These are phyloP conservation scores for Trichocladium antarcticum DNA, from an alignment of 495 filamentous ascomycete species.

Conservation along the genomic window DNA sequence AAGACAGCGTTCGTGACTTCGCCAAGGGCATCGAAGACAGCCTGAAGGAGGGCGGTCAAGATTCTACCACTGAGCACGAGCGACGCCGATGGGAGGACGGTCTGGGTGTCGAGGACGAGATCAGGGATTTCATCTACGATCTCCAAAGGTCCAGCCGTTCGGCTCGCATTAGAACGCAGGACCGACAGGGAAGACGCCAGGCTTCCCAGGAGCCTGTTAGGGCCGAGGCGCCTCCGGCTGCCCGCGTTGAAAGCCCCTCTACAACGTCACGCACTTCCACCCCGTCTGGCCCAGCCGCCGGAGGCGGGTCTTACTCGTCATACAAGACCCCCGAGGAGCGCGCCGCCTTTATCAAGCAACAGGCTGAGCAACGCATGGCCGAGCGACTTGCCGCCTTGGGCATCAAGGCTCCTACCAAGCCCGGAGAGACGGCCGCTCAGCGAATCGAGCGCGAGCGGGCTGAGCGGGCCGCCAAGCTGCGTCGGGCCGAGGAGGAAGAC, in stretches of 20 bases:
- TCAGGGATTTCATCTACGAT: constrained; percentile 96
- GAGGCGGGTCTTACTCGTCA: constrained; percentile 54
- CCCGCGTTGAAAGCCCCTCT: constrained; percentile 31
- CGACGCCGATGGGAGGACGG: constrained; percentile 91
- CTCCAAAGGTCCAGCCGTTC: constrained; percentile 74
- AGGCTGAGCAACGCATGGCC: constrained; percentile 95
- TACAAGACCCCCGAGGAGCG: constrained; percentile 86
- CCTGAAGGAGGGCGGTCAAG: constrained; percentile 68
- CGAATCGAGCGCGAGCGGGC: constrained; percentile 77
- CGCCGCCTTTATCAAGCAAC: constrained; percentile 91
- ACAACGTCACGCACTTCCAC: constrained; percentile 36
- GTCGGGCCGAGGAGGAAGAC: constrained; percentile 91
- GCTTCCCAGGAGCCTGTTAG: constrained; percentile 36
- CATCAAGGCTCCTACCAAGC: constrained; percentile 63
- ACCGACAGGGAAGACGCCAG: constrained; percentile 37
- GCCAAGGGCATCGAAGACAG: constrained; percentile 70
- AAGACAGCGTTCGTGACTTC: constrained; percentile 92
- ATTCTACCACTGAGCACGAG: constrained; percentile 68
- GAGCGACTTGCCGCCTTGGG: constrained; percentile 90
- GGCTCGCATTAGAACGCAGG: constrained; percentile 62
- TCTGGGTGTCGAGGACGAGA: constrained; percentile 89
- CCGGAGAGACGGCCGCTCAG: constrained; percentile 68
- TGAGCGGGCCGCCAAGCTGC: constrained; percentile 74
- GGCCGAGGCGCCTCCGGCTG: constrained; percentile 31
- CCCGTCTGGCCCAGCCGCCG: constrained; percentile 29